Conservation (phyloP, 306 rosid genomes). For the Prunus salicina region DNA sequence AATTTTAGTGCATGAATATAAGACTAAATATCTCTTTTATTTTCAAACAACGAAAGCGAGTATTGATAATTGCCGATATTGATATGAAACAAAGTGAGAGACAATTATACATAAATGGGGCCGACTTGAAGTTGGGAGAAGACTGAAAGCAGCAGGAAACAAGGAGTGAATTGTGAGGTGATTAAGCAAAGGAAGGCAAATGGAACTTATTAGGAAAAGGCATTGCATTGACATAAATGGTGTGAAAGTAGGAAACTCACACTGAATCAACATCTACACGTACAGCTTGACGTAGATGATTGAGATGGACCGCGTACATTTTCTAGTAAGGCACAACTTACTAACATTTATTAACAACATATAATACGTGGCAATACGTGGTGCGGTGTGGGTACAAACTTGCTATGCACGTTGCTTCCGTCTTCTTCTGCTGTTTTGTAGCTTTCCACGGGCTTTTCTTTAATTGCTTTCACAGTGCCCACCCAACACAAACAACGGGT, state of each 20-base stretch:
- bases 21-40: no score
- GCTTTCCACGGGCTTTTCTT: no score
- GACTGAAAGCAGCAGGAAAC: background rate
- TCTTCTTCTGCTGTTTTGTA: no score
- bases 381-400: background rate
- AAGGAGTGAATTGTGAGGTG: background rate
- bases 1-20: no score
- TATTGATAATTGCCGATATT: no score
- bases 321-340: background rate
- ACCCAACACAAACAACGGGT: no score
- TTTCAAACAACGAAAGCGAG: no score
- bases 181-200: background rate
- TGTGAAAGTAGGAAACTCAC: background rate
- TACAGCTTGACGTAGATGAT: background rate
- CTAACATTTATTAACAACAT: background rate
- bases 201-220: background rate
- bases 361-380: background rate
- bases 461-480: no score
- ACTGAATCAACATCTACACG: background rate
- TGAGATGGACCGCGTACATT: background rate
- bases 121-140: no score
- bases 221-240: background rate
- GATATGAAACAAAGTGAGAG: no score
- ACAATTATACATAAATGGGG: no score
- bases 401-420: background rate